phyloP scores from a whole-genome alignment of 2,329 filamentous ascomycete species.

The Pestalotiopsis sp. region DNA sequence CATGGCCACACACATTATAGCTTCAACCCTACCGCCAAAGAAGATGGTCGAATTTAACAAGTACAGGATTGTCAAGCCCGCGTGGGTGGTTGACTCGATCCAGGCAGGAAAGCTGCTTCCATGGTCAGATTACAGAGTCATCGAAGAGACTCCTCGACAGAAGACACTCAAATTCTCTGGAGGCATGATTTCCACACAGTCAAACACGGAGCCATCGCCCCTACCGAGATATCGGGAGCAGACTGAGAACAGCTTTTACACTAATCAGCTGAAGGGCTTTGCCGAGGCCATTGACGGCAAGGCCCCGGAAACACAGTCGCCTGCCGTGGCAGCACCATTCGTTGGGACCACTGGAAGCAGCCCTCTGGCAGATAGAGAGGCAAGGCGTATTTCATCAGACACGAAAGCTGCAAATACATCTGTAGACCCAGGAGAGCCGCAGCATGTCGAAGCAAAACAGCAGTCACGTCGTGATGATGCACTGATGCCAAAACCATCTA shows the following conservation, averaged over 20 bases:
- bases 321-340: neutral
- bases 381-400: neutral
- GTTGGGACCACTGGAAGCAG: neutral
- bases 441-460: neutral
- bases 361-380: neutral
- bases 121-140: constrained; percentile 82
- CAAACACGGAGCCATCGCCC: constrained; percentile 51
- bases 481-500: neutral
- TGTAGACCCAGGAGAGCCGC: neutral
- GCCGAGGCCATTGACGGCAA: constrained; percentile 21
- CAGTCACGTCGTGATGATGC: neutral
- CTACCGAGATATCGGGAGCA: constrained; percentile 76
- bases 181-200: constrained; percentile 68
- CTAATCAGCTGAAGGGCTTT: constrained; percentile 61
- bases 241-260: constrained; percentile 81
- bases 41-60: constrained; percentile 85
- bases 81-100: constrained; percentile 92
- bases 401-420: neutral
- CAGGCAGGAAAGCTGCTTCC: constrained; percentile 78
- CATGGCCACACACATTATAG: constrained; percentile 93
- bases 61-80: constrained; percentile 91
- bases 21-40: constrained; percentile 86
- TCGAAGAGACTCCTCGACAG: constrained; percentile 83
- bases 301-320: constrained; percentile 8
- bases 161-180: constrained; percentile 67